Base-by-base conservation (phyloP, 2,329 filamentous ascomycete species). In the Lachnellula arida region DNA sequence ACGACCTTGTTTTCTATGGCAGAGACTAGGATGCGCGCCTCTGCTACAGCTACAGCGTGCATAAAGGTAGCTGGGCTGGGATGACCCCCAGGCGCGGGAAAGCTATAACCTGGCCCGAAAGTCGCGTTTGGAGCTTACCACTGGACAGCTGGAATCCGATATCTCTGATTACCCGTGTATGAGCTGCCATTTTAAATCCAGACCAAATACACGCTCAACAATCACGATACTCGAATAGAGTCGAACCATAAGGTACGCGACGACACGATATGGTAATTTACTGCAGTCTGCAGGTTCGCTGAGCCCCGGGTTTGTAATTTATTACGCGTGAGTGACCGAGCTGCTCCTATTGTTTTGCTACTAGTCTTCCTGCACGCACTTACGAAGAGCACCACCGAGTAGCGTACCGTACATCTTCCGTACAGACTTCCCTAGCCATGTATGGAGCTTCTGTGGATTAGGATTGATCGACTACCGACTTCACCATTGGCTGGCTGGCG, bases 111-210 rank as follows among this genome's bases (percentile, higher is more conserved):
- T 14, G 11, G 44, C 17, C 44, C 44, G 43, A 53, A 46, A 49
- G 32, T 47, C 56, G 56, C 56, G 56, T 58, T 55, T 44, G 17
- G 52, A 25, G 9, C 56, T 49, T 46, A 34, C 53, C 52, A 58
- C 28, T 56, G 54, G 54, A 22, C 40, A 37, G n/a, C 46, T 32
- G 17, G 7, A 34, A 43, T 11, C 9, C 14, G 40, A 43, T 43
- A 43, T 43, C 40, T 43, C 40, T 43, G 17, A 17, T 17, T 17
- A 15, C n/a, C 19, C 9, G 9, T 43, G 8, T 15, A 23, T 19
- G 47, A 22, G 15, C 34, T 39, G 47, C 47, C 47, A 19, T 39
- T 39, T 37, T 19, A 22, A n/a, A 17, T 23, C 32, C 17, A 40
- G 39, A 25, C 28, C 47, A 39, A 49, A 49, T 15, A 43, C 40